Evolutionary conservation across 805 yeast genomes (phyloP), one percentile per base, ranked within the genome.

Genomic region (Myxozyma melibiosi): DNA sequence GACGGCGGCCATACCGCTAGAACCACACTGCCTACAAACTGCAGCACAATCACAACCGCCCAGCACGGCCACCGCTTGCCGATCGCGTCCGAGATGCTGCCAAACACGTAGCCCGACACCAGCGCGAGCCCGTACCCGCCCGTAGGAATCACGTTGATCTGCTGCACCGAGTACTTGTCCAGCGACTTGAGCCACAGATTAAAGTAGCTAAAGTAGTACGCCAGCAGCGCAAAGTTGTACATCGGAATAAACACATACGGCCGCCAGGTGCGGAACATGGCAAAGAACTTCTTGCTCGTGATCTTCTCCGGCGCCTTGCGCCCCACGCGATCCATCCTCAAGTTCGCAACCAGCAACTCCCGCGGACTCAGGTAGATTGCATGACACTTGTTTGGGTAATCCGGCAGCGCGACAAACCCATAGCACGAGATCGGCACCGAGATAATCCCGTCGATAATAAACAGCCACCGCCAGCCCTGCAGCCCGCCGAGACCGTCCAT

Each of bases 401-500:
- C 84, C 3, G 84, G 85, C 46, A 80, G 73, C 2, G 74, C 67
- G 50, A 76, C 73, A 58, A 73, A 69, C 0, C 78, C 78, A 4
- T 65, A 34, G 4, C 74, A 18, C 5, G 76, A 80, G 38, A 79
- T 67, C 66, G 83, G 73, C 70, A 78, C 62, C 16, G 80, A 68
- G 67, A 73, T 59, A 65, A 75, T 67, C 1, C 77, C 80, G 25
- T 55, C 59, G 28, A 55, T 55, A 42, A 55, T 51, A 25, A 55
- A 55, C 22, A 55, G 55, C 59, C 59, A 55, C 74, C 84, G 77
- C 89, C 90, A 85, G 8, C 87, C 83, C 5, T 76, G 76, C n/a
- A 80, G 72, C 0, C 88, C 89, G 43, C 68, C 67, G 11, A 67
- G 71, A 33, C 85, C 88, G 53, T 76, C 71, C 65, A 85, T 68